Conservation (phyloP, 2,329 filamentous ascomycete genomes). For the Amphichorda felina region DNA sequence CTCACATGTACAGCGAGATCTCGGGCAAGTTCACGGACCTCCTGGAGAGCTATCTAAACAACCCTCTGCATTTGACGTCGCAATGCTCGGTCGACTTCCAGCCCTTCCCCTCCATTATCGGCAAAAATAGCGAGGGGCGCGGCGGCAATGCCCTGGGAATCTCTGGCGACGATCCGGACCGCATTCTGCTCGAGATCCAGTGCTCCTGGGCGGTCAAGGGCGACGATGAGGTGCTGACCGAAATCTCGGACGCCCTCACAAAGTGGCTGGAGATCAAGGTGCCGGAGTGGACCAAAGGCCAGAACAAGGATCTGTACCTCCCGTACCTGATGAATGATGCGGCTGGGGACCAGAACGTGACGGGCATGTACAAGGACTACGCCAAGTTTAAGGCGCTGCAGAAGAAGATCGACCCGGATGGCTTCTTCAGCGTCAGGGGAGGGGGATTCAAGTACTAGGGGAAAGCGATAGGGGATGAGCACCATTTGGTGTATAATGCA, state of each 20-base stretch:
- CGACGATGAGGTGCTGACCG: conserved; percentile 10
- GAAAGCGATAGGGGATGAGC: no score
- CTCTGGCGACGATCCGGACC: conserved; percentile 8
- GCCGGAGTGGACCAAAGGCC: conserved; percentile 9
- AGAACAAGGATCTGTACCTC: conserved; percentile 10
- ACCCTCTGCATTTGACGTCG: conserved; percentile 9
- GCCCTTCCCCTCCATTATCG: conserved; percentile 14
- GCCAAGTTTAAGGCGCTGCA: conserved; percentile 17
- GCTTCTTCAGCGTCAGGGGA: conserved; percentile 11
- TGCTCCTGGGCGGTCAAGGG: conserved; percentile 9
- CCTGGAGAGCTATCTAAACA: conserved; percentile 11
- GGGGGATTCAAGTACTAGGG: conserved; percentile 15
- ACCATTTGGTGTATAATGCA: neutral
- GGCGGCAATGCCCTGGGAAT: conserved; percentile 15
- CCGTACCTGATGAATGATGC: conserved; percentile 23
- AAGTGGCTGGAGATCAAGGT: conserved; percentile 9
- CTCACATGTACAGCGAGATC: conserved; percentile 20
- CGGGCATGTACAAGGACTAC: conserved; percentile 14
- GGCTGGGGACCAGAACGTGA: conserved; percentile 17
- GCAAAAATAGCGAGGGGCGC: conserved; percentile 7
- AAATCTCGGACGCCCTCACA: conserved; percentile 7
- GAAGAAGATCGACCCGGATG: conserved; percentile 15
- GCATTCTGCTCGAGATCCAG: conserved; percentile 12
- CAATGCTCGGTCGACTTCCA: conserved; percentile 18
- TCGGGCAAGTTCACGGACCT: conserved; percentile 14